Conservation (phyloP, 495 filamentous ascomycete genomes). For the Hypomontagnella monticulosa region DNA sequence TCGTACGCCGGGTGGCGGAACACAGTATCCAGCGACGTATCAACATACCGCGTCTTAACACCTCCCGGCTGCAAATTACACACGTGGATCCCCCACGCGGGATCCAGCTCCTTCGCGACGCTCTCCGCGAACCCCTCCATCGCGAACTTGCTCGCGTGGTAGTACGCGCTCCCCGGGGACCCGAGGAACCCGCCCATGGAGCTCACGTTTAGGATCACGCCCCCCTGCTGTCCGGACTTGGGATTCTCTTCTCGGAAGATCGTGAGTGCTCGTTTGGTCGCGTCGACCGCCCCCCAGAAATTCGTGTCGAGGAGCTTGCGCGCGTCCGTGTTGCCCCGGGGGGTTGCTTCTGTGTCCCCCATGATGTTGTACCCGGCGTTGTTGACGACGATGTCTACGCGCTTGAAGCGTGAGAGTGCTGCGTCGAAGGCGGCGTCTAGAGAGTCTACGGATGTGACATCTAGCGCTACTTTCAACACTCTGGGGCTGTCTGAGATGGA, state of each 20-base stretch:
- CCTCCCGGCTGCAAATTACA: slow-evolving; percentile 60
- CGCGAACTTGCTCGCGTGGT: slow-evolving; percentile 66
- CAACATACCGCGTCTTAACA: slow-evolving; percentile 56
- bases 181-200: slow-evolving; percentile 62
- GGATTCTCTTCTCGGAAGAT: slow-evolving; percentile 57
- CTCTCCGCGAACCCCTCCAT: slow-evolving; percentile 67
- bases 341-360: slow-evolving; percentile 59
- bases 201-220: slow-evolving; percentile 62
- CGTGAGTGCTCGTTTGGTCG: slow-evolving; percentile 57
- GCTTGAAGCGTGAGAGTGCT: slow-evolving; percentile 51
- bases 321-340: slow-evolving; percentile 44
- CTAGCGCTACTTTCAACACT: slow-evolving; percentile 58
- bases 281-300: slow-evolving; percentile 61
- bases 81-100: slow-evolving; percentile 64
- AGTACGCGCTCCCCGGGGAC: slow-evolving; percentile 60
- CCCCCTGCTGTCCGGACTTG: slow-evolving; percentile 50
- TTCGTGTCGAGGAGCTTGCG: slow-evolving; percentile 60
- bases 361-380: slow-evolving; percentile 63
- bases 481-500: slow-evolving; percentile 52
- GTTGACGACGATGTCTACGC: slow-evolving; percentile 67
- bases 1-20: slow-evolving; percentile 52
- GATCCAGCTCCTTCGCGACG: slow-evolving; percentile 60
- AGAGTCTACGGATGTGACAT: slow-evolving; percentile 52
- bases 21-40: slow-evolving; percentile 22
- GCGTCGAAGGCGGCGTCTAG: slow-evolving; percentile 55